phyloP scores from a whole-genome alignment of 495 filamentous ascomycete genomes.

The Penicillium bovifimosum region DNA sequence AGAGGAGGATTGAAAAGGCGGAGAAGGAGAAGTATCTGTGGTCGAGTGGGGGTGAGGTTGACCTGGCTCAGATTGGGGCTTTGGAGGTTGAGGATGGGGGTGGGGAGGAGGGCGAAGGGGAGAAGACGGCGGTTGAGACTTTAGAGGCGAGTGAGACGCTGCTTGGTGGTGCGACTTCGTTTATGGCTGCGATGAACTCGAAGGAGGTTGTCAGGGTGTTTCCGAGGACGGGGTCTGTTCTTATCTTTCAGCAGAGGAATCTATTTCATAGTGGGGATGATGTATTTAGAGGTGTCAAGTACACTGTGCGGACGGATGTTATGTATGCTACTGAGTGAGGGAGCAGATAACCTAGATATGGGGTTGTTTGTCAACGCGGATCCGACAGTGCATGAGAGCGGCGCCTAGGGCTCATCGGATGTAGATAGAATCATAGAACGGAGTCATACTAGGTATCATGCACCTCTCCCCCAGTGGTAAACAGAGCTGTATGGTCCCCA shows the following conservation, averaged over 20 bases:
- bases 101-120: not conserved
- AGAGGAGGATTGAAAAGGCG: constrained; percentile 17
- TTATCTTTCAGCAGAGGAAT: constrained; percentile 70
- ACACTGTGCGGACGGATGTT: constrained; percentile 71
- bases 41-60: constrained; percentile 9
- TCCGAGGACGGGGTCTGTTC: constrained; percentile 63
- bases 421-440: too few species aligned
- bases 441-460: too few species aligned
- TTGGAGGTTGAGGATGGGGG: not conserved
- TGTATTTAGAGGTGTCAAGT: constrained; percentile 66
- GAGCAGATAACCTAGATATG: too few species aligned
- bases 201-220: constrained; percentile 53
- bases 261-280: constrained; percentile 72
- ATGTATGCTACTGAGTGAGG: constrained; percentile 48
- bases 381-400: too few species aligned
- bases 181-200: constrained; percentile 42
- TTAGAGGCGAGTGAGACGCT: constrained; percentile 8
- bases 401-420: too few species aligned
- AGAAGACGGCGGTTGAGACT: not conserved
- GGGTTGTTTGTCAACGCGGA: too few species aligned
- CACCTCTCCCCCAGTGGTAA: too few species aligned
- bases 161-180: constrained; percentile 59
- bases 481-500: too few species aligned
- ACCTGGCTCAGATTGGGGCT: constrained; percentile 3
- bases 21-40: constrained; percentile 12